Conservation (phyloP, 805 yeast species). For the Teunomyces panamensis region DNA sequence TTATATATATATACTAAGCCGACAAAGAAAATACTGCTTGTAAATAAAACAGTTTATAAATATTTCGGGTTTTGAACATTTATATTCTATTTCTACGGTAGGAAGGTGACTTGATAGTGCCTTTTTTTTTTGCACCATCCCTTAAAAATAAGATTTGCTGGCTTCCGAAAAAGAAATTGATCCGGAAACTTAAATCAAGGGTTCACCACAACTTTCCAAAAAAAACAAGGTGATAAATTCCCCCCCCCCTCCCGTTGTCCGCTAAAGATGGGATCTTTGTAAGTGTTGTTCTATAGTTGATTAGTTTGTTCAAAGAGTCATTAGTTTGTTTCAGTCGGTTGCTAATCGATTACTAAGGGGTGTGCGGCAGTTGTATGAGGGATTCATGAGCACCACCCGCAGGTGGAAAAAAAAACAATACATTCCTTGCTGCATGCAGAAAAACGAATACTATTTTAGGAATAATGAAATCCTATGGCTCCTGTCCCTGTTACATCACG, state of each 20-base stretch:
- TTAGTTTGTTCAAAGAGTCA: neutral
- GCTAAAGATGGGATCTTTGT: neutral
- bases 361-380: neutral
- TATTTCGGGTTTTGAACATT: constrained; percentile 1
- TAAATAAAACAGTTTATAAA: neutral
- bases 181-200: neutral
- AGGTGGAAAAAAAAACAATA: neutral
- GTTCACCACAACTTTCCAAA: neutral
- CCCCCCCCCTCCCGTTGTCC: too few species aligned
- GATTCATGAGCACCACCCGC: neutral
- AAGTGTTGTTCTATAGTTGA: neutral
- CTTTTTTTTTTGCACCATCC: neutral
- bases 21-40: neutral
- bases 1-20: neutral
- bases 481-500: neutral
- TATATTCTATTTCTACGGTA: neutral
- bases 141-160: constrained; percentile 4
- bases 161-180: neutral
- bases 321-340: neutral
- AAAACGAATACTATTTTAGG: neutral
- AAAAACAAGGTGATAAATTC: too few species aligned
- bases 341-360: neutral
- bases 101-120: neutral
- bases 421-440: neutral
- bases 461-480: neutral